Evolutionary conservation across 169 alveolate species (phyloP).

Genomic region (Ichthyophthirius multifiliis): DNA sequence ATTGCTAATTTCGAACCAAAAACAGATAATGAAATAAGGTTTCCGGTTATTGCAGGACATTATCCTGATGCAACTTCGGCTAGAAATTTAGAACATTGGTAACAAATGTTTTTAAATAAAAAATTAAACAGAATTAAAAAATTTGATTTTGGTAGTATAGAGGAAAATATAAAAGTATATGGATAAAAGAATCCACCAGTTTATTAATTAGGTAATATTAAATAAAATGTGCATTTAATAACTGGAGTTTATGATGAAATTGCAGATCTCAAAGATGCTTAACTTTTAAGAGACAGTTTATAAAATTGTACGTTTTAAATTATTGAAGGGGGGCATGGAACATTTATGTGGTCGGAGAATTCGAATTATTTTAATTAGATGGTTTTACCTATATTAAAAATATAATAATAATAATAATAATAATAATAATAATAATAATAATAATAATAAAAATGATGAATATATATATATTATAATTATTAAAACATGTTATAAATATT

Average conservation of each 20-base stretch:
- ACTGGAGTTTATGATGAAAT: not conserved
- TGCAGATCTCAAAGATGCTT: not conserved
- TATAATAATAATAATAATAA: too few species aligned
- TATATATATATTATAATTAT: too few species aligned
- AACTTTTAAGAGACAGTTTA: not conserved
- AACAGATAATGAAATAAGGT: not conserved
- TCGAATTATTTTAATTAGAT: not conserved
- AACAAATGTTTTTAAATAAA: not conserved
- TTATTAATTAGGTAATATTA: not conserved
- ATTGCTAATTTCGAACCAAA: not conserved
- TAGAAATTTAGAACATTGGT: not conserved
- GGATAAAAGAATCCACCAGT: not conserved
- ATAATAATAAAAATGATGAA: too few species aligned
- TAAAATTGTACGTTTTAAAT: not conserved
- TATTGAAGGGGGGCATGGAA: not conserved
- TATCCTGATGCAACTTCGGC: not conserved
- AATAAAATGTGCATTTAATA: not conserved
- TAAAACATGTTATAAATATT: too few species aligned
- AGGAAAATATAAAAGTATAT: not conserved
- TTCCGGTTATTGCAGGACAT: not conserved
- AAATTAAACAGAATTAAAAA: not conserved
- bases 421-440: too few species aligned
- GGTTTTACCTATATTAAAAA: not conserved
- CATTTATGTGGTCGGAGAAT: not conserved
- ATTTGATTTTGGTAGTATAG: not conserved